These are phyloP conservation scores for Coemansia sp. DNA, from an alignment of 192 early-diverging fungal genomes.

Conservation along the genomic window DNA sequence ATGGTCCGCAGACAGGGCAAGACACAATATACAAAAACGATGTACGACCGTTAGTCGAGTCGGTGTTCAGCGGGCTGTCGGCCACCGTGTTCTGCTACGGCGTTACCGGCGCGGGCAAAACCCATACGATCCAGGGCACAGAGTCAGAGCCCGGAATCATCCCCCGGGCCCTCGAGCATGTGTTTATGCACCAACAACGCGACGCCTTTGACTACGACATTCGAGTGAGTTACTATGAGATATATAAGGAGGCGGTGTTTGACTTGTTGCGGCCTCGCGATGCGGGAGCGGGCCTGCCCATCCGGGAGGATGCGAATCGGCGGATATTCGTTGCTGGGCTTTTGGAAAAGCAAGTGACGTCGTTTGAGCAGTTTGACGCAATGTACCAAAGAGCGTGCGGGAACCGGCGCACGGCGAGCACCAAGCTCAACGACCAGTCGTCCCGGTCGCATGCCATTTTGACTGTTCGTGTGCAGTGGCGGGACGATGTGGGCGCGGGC, in stretches of 20 bases:
- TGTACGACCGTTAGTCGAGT: slow-evolving; percentile 59
- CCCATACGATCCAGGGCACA: slow-evolving; percentile 63
- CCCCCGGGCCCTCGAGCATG: slow-evolving; percentile 56
- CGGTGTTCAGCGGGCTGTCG: slow-evolving; percentile 58
- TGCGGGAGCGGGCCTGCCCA: slow-evolving; percentile 40
- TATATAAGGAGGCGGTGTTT: slow-evolving; percentile 66
- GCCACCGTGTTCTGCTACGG: slow-evolving; percentile 72
- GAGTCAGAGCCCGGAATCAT: slow-evolving; percentile 61
- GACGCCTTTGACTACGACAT: slow-evolving; percentile 50
- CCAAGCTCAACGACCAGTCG: slow-evolving; percentile 64
- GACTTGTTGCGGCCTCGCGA: slow-evolving; percentile 57
- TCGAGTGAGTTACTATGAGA: slow-evolving; percentile 63
- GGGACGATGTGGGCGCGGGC: slow-evolving; percentile 27
- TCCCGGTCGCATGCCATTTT: slow-evolving; percentile 66
- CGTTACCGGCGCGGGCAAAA: slow-evolving; percentile 68
- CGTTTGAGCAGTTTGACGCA: slow-evolving; percentile 55
- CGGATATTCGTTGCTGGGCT: slow-evolving; percentile 61
- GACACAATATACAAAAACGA: slow-evolving; percentile 55
- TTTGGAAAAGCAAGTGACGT: slow-evolving; percentile 54
- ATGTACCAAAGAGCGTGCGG: slow-evolving; percentile 54
- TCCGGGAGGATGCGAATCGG: slow-evolving; percentile 58
- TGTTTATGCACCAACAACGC: slow-evolving; percentile 56
- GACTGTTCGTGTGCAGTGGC: slow-evolving; percentile 55
- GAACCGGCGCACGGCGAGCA: slow-evolving; percentile 61
- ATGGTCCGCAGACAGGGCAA: slow-evolving; percentile 49